A percentile compares a stretch with the other conserved stretches of the same genome.
Evolutionary conservation across 1,284 basidiomycete species (phyloP).

Genomic region (Abortiporus biennis): DNA sequence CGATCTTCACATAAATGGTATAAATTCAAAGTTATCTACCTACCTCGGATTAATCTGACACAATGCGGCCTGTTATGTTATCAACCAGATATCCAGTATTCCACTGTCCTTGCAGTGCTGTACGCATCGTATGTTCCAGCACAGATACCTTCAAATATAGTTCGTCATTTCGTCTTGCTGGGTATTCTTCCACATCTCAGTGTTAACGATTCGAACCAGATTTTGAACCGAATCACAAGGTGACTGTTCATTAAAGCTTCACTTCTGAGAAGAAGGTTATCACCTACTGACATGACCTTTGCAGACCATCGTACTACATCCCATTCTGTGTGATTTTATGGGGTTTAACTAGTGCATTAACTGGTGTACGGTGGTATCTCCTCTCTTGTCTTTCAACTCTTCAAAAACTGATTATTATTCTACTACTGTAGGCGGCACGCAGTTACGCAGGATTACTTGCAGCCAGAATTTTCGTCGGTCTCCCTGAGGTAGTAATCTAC

Average conservation of each 20-base stretch:
- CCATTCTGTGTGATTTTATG: constrained; percentile 54
- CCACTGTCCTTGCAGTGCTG: constrained; percentile 50
- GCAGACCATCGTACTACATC: constrained; percentile 58
- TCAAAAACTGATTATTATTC: background rate
- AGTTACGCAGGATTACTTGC: constrained; percentile 51
- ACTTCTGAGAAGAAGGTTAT: background rate
- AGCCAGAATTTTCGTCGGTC: constrained; percentile 55
- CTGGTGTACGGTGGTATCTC: constrained; percentile 48
- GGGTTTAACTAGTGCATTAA: constrained; percentile 57
- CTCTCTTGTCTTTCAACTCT: constrained; percentile 7
- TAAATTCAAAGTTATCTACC: background rate
- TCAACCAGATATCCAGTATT: constrained; percentile 51
- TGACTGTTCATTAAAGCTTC: no score
- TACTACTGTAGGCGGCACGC: constrained; percentile 36
- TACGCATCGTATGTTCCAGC: constrained; percentile 57
- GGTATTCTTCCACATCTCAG: background rate
- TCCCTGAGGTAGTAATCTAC: constrained; percentile 44
- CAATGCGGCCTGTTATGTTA: background rate
- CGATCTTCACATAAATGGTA: constrained; percentile 48
- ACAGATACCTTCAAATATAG: constrained; percentile 63
- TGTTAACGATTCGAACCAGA: constrained; percentile 23
- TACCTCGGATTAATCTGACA: constrained; percentile 6
- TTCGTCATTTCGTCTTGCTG: constrained; percentile 1
- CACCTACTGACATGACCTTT: constrained; percentile 1
- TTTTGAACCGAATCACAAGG: constrained; percentile 49